phyloP scores from a whole-genome alignment of 306 rosid species.

The Cucumis hystrix region DNA sequence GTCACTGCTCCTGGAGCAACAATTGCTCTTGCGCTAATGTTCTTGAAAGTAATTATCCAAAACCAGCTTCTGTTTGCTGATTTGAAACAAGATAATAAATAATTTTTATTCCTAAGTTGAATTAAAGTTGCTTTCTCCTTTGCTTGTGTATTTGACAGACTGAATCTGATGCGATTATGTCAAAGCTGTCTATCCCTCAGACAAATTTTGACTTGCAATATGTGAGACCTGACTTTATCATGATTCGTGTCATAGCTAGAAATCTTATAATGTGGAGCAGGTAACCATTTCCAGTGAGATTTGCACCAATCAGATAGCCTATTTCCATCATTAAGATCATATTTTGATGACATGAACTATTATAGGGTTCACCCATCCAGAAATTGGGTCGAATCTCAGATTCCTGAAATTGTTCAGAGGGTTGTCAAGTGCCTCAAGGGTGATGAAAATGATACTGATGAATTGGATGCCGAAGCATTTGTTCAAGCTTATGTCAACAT shows the following conservation, averaged over 20 bases:
- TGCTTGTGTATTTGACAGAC: conserved; percentile 42
- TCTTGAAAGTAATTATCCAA: conserved; percentile 51
- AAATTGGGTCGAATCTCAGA: conserved; percentile 86
- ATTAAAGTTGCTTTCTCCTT: conserved; percentile 14
- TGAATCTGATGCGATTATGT: conserved; percentile 72
- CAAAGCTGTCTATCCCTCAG: conserved; percentile 73
- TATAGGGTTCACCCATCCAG: conserved; percentile 81
- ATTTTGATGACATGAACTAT: conserved; percentile 11
- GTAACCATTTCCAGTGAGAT: conserved; percentile 25
- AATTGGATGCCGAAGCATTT: conserved; percentile 79
- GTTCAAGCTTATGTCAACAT: conserved; percentile 89
- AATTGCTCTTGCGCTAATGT: conserved; percentile 87
- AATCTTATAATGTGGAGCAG: conserved; percentile 97
- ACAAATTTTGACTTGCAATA: conserved; percentile 81
- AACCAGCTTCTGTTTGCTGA: conserved; percentile 11
- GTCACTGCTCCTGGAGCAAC: conserved; percentile 96
- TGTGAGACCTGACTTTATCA: conserved; percentile 95
- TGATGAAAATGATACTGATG: conserved; percentile 56
- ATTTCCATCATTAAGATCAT: conserved; percentile 16
- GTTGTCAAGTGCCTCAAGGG: conserved; percentile 50
- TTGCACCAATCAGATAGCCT: conserved; percentile 10
- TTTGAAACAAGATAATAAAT: conserved; percentile 8
- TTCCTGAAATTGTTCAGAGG: conserved; percentile 63
- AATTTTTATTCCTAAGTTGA: background rate
- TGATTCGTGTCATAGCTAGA: conserved; percentile 93